Percentiles rank a stretch among this genome's conserved stretches.
phyloP scores from a whole-genome alignment of 441 rosid genomes.

The Pelargonium myrrhifolium region DNA sequence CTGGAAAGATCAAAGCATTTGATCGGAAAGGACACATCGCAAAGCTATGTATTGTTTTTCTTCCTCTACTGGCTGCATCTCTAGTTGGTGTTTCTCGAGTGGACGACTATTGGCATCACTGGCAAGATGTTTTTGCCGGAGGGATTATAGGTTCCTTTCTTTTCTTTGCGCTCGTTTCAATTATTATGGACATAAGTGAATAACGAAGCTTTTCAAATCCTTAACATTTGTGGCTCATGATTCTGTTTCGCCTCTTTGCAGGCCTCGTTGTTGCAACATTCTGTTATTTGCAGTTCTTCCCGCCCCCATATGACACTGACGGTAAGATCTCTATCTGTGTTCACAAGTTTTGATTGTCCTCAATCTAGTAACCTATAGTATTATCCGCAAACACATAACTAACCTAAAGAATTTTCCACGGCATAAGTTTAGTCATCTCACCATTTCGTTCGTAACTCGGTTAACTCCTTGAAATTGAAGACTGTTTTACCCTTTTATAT shows the following conservation, averaged over 20 bases:
- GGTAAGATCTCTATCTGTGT: constrained; percentile 25
- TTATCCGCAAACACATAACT: too few species aligned
- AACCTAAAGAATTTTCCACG: too few species aligned
- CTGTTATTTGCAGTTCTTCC: constrained; percentile 71
- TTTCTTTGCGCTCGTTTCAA: constrained; percentile 3
- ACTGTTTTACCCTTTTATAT: too few species aligned
- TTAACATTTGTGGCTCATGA: background rate
- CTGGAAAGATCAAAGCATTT: constrained; percentile 72
- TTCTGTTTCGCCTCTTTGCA: constrained; percentile 24
- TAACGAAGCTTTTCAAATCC: background rate
- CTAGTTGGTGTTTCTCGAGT: constrained; percentile 84
- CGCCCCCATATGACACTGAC: constrained; percentile 55
- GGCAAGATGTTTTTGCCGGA: constrained; percentile 91
- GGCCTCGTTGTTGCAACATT: constrained; percentile 53
- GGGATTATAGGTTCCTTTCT: constrained; percentile 54
- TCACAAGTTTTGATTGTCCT: background rate
- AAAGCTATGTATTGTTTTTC: constrained; percentile 58
- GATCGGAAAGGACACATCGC: constrained; percentile 77
- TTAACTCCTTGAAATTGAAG: too few species aligned
- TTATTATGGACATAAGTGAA: background rate
- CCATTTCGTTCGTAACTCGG: too few species aligned
- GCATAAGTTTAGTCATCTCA: too few species aligned
- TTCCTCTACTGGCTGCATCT: constrained; percentile 60
- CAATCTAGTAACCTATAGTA: too few species aligned
- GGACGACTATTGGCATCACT: constrained; percentile 95